A percentile compares a stretch with the other conserved stretches of the same genome.
phyloP scores from a whole-genome alignment of 495 filamentous ascomycete species.

The Aspergillus sclerotiicarbonarius region DNA sequence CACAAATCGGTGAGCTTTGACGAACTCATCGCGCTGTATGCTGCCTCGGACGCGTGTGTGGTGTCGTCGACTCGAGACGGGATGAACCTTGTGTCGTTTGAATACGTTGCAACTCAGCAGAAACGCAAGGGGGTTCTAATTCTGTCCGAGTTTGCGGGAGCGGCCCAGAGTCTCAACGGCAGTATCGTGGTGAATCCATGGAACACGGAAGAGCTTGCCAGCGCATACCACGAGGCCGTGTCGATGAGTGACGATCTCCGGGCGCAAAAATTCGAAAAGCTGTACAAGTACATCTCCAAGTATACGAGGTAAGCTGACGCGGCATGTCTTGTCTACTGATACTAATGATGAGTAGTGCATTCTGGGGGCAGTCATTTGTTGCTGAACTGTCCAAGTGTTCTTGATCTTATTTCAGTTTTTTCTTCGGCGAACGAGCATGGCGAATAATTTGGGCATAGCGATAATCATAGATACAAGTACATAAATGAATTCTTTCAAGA shows the following conservation, averaged over 20 bases:
- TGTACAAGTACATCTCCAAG: constrained; percentile 92
- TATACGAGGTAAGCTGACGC: constrained; percentile 67
- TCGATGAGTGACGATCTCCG: constrained; percentile 88
- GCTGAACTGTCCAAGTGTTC: constrained; percentile 55
- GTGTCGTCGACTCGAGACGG: constrained; percentile 96
- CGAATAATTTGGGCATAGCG: background rate
- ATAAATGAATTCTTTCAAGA: too few species aligned
- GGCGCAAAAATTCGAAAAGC: constrained; percentile 78
- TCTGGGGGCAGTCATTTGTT: constrained; percentile 97
- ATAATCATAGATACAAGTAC: background rate
- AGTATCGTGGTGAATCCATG: constrained; percentile 93
- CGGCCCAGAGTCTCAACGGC: constrained; percentile 89
- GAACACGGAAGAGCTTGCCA: constrained; percentile 94
- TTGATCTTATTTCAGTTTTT: background rate
- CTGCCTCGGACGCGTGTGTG: constrained; percentile 89
- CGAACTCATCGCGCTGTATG: constrained; percentile 92
- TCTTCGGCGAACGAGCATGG: constrained; percentile 1
- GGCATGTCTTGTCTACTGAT: background rate
- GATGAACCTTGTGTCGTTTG: constrained; percentile 97
- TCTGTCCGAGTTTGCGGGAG: constrained; percentile 94
- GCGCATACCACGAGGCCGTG: constrained; percentile 89
- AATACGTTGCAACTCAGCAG: constrained; percentile 91
- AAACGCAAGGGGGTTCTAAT: constrained; percentile 89
- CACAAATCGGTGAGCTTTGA: constrained; percentile 93
- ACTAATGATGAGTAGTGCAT: constrained; percentile 57